phyloP scores from a whole-genome alignment of 2,329 filamentous ascomycete genomes.

The Pleoardoris graminearum region DNA sequence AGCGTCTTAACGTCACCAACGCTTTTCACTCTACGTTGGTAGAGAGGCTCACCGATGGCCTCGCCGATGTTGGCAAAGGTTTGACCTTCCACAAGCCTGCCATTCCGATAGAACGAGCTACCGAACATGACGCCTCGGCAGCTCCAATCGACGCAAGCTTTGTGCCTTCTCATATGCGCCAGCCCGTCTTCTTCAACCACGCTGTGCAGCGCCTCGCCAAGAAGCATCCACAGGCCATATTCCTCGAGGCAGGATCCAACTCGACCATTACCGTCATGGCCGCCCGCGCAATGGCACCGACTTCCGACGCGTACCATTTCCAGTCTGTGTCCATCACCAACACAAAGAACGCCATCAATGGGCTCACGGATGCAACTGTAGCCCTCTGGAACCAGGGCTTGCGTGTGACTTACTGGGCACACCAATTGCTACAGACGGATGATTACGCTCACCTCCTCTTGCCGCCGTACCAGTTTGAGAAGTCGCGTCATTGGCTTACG shows the following conservation, averaged over 20 bases:
- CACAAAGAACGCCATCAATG: not conserved
- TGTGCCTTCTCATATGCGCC: constrained; percentile 45
- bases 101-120: constrained; percentile 38
- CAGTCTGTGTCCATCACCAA: constrained; percentile 11
- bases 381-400: constrained; percentile 50
- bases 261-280: constrained; percentile 36
- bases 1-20: constrained; percentile 27
- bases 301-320: constrained; percentile 7
- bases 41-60: constrained; percentile 25
- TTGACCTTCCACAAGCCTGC: constrained; percentile 36
- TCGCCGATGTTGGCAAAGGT: constrained; percentile 10
- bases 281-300: constrained; percentile 24
- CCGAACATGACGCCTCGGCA: not conserved
- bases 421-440: constrained; percentile 33
- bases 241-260: constrained; percentile 28
- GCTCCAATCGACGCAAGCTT: not conserved
- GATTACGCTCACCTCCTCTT: constrained; percentile 42
- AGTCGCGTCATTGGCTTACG: constrained; percentile 21
- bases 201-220: constrained; percentile 48
- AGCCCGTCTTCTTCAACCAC: constrained; percentile 52
- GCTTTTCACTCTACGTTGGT: constrained; percentile 33
- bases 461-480: constrained; percentile 34
- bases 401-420: constrained; percentile 45
- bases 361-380: constrained; percentile 33
- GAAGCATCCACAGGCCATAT: constrained; percentile 22